Conservation (phyloP, 2,329 filamentous ascomycete genomes). For the Keithomyces neogunnii region DNA sequence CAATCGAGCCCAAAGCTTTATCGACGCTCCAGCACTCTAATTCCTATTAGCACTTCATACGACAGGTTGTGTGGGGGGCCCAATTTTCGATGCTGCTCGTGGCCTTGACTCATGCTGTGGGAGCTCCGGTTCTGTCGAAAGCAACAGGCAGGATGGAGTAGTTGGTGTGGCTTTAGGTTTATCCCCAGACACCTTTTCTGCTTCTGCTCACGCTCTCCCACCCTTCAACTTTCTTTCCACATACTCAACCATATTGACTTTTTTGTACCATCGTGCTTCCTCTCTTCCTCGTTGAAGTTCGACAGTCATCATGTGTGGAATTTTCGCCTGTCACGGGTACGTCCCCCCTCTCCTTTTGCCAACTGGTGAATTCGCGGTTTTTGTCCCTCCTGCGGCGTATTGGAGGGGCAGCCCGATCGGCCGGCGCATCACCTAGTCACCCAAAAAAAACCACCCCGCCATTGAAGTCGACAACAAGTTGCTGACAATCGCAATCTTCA, state of each 20-base stretch:
- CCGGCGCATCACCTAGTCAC: conserved; percentile 8
- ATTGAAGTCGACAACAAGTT: conserved; percentile 8
- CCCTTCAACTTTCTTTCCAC: conserved; percentile 2
- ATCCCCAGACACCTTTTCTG: not conserved
- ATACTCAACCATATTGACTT: not conserved
- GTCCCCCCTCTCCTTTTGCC: conserved; percentile 21
- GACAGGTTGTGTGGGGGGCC: not conserved
- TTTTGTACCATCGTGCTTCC: not conserved
- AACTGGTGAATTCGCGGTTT: not conserved
- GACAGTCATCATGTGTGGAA: conserved; percentile 76
- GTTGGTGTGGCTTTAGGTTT: not conserved
- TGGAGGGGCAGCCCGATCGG: conserved; percentile 18
- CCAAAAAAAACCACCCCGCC: conserved; percentile 18
- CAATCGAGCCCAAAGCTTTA: not conserved
- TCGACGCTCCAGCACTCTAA: not conserved
- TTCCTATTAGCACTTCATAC: too few species aligned
- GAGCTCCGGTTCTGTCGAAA: conserved; percentile 1
- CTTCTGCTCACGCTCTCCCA: conserved; percentile 2
- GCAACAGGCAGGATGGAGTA: not conserved
- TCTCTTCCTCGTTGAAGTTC: conserved; percentile 1
- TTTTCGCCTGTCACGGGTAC: conserved; percentile 90
- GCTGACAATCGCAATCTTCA: conserved; percentile 20
- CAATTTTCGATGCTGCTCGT: conserved; percentile 4
- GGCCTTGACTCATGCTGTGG: conserved; percentile 10
- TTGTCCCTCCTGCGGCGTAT: conserved; percentile 10